These are phyloP conservation scores for Phialophora verrucosa DNA, from an alignment of 2,329 filamentous ascomycete genomes.

Conservation along the genomic window DNA sequence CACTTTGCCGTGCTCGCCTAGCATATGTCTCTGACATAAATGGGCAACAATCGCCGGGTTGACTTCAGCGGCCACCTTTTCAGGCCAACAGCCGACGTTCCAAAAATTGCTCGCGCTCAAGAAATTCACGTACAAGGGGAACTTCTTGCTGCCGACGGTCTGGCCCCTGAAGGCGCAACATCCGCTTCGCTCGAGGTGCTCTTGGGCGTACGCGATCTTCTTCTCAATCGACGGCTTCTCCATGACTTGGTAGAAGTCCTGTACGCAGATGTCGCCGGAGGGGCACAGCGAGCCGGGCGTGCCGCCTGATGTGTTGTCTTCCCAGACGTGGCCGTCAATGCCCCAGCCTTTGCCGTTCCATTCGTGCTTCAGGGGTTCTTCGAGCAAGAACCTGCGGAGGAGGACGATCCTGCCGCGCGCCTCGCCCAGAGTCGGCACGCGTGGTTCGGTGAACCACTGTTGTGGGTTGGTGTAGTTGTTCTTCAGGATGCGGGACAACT, in stretches of 20 bases:
- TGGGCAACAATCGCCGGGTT: slow-evolving; percentile 75
- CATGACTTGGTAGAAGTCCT: slow-evolving; percentile 92
- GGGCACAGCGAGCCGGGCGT: slow-evolving; percentile 69
- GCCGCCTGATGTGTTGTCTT: slow-evolving; percentile 72
- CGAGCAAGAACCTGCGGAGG: slow-evolving; percentile 76
- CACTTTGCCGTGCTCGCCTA: slow-evolving; percentile 41
- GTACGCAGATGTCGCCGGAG: slow-evolving; percentile 78
- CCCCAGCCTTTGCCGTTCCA: slow-evolving; percentile 61
- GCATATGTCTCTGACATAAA: slow-evolving; percentile 59
- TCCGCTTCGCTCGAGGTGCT: slow-evolving; percentile 71
- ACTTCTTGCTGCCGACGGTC: slow-evolving; percentile 42
- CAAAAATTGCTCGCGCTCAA: slow-evolving; percentile 92
- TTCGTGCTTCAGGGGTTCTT: slow-evolving; percentile 53
- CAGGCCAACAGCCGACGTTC: slow-evolving; percentile 89
- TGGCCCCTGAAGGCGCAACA: slow-evolving; percentile 53
- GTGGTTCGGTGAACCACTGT: slow-evolving; percentile 79
- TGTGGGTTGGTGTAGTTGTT: slow-evolving; percentile 69
- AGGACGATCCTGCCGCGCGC: slow-evolving; percentile 83
- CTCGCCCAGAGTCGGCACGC: slow-evolving; percentile 77
- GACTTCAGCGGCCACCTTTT: slow-evolving; percentile 83
- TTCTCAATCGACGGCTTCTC: slow-evolving; percentile 75
- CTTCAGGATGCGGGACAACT: slow-evolving; percentile 75
- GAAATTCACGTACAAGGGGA: slow-evolving; percentile 87
- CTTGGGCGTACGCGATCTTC: slow-evolving; percentile 76
- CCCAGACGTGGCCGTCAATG: slow-evolving; percentile 72